A percentile compares a stretch with the other conserved stretches of the same genome.
Evolutionary conservation across 2,329 filamentous ascomycete species (phyloP).

Genomic region (Calonectria fujianensis): DNA sequence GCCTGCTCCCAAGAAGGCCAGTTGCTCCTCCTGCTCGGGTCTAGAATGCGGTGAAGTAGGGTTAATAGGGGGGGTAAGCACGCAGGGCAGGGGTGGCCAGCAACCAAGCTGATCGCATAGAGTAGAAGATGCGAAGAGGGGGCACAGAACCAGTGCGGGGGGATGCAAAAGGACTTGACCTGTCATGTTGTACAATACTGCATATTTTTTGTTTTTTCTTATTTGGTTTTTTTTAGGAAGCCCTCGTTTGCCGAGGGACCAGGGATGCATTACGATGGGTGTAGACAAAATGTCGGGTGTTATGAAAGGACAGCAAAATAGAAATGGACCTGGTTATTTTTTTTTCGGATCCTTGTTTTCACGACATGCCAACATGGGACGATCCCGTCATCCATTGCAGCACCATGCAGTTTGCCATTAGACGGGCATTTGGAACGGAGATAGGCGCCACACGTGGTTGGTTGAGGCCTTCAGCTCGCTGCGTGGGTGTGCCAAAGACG

Average conservation of each 20-base stretch:
- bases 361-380: slow-evolving; percentile 6
- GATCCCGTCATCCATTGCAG: background rate
- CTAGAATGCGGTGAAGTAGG: slow-evolving; percentile 19
- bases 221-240: slow-evolving; percentile 33
- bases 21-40: slow-evolving; percentile 3
- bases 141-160: slow-evolving; percentile 45
- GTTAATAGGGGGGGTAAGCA: slow-evolving; percentile 24
- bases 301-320: slow-evolving; percentile 41
- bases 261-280: slow-evolving; percentile 46
- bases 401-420: slow-evolving; percentile 15
- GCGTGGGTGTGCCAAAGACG: slow-evolving; percentile 13
- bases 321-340: slow-evolving; percentile 32
- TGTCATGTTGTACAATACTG: slow-evolving; percentile 50
- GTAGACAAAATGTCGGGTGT: slow-evolving; percentile 38
- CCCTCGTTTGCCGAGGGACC: slow-evolving; percentile 34
- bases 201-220: slow-evolving; percentile 37
- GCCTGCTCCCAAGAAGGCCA: slow-evolving; percentile 14
- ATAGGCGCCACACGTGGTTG: slow-evolving; percentile 30
- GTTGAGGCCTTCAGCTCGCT: slow-evolving; percentile 1
- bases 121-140: slow-evolving; percentile 42
- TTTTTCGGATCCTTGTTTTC: slow-evolving; percentile 32
- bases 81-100: slow-evolving; percentile 25
- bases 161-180: slow-evolving; percentile 42
- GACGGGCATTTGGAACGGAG: slow-evolving; percentile 21
- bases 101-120: slow-evolving; percentile 47